These are phyloP conservation scores for Cladophialophora carrionii DNA, from an alignment of 2,329 filamentous ascomycete genomes.

Conservation along the genomic window DNA sequence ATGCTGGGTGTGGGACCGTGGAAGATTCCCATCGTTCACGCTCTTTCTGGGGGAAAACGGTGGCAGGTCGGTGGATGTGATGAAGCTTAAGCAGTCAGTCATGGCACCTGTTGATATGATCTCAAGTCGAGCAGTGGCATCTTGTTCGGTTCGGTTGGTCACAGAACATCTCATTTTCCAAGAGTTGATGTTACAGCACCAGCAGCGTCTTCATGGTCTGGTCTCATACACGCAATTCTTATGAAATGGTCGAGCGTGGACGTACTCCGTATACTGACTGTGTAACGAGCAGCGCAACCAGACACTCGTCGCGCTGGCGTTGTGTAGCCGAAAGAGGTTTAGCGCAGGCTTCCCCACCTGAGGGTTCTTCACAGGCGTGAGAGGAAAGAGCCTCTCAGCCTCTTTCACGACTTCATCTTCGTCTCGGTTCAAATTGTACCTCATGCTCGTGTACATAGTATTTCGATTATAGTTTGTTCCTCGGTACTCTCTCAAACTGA, in stretches of 20 bases:
- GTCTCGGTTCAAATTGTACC: background rate
- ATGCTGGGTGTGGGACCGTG: too few species aligned
- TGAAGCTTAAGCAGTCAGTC: background rate
- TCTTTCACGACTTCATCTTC: background rate
- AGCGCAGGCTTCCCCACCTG: background rate
- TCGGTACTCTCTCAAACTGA: background rate
- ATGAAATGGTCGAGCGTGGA: background rate
- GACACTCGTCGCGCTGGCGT: background rate
- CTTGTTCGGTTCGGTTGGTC: background rate
- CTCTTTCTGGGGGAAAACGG: background rate
- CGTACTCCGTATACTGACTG: background rate
- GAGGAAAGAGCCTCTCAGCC: background rate
- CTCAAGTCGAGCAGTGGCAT: background rate
- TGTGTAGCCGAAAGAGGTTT: background rate
- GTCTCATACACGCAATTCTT: background rate
- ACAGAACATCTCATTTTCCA: background rate
- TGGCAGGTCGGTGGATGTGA: background rate
- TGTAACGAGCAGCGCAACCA: background rate
- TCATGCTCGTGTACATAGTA: background rate
- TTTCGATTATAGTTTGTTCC: background rate
- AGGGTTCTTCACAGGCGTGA: background rate
- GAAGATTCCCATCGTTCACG: background rate
- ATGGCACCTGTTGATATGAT: background rate
- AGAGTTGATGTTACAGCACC: background rate
- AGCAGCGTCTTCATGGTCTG: background rate